Evolutionary conservation across 768 basidiomycete genomes (phyloP), one percentile per base, ranked within the genome.

Genomic region (Amanita pallidorosea): DNA sequence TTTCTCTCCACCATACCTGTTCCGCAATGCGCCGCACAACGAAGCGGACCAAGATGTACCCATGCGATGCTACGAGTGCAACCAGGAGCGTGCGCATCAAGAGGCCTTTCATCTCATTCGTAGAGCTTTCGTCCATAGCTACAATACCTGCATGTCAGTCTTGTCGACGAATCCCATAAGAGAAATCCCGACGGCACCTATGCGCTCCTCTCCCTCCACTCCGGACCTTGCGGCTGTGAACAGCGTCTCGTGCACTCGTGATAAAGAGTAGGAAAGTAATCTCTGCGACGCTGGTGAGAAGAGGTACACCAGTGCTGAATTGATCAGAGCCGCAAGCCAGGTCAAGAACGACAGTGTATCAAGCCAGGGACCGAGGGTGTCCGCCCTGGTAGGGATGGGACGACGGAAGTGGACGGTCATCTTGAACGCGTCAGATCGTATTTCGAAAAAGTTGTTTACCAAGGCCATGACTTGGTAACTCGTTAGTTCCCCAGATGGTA

Each of bases 391-490:
- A 0, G 94, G 93, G 33, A 95, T 76, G 2, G 95, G 91, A 22
- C 91, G 78, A 15, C 91, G 75, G 47, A 80, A 75, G 60, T 95
- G 92, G 4, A 81, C 80, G 4, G 84, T 81, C 63, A 99, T 87
- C 72, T 98, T 97, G 75, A 95, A 86, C 4, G 96, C 96, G 61
- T 99, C 95, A 2, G 85, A 88, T 15, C 93, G 83, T 4, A 91
- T 68, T 68, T 99, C 95, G 54, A 98, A 67, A 64, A 88, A 77
- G 65, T 99, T 97, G 72, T 98, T 99, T 44, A 96, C 58, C 18
- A 95, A 73, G 0, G 91, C 85, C 77, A 92, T 89, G 7, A 83
- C 78, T 72, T 57, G 11, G 52, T 25, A 12, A 33, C 49, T 34
- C 18, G 45, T 40, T 15, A 35, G 22, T 22, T 23, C 23, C 35